Conservation (phyloP, 176 grass and related monocot species). For the Cenchrus purpureus region DNA sequence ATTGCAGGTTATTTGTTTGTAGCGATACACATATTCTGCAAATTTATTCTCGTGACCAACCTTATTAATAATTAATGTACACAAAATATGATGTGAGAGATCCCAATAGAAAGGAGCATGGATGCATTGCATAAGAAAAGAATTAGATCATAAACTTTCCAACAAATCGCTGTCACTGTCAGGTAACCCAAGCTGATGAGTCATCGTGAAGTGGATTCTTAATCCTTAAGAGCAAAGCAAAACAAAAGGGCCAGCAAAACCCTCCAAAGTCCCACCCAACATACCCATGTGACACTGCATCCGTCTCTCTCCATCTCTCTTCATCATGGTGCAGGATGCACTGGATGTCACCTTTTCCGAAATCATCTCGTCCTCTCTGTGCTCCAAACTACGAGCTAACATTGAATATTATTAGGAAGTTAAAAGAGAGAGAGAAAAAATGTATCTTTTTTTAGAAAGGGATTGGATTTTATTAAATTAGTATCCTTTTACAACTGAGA, state of each 20-base stretch:
- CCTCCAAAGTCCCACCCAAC: conserved; percentile 40
- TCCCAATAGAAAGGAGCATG: not conserved
- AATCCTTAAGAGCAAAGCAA: conserved; percentile 39
- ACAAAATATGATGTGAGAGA: not conserved
- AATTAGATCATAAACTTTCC: not conserved
- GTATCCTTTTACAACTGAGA: too few species aligned
- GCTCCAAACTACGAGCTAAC: conserved; percentile 20
- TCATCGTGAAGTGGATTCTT: conserved; percentile 35
- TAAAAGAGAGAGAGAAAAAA: not conserved
- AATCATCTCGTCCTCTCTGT: conserved; percentile 32
- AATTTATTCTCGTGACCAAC: not conserved
- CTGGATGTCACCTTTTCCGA: conserved; percentile 1
- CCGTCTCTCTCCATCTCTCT: not conserved
- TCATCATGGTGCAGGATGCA: not conserved
- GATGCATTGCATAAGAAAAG: not conserved
- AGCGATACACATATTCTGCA: too few species aligned
- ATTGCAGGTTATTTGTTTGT: too few species aligned
- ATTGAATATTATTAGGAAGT: conserved; percentile 8
- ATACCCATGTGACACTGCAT: conserved; percentile 30
- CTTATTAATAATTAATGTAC: not conserved
- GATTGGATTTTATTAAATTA: too few species aligned
- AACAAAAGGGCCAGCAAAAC: not conserved
- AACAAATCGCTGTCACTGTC: conserved; percentile 1
- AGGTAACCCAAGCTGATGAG: not conserved
- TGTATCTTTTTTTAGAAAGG: not conserved